phyloP scores from a whole-genome alignment of 1,284 basidiomycete species.

The Calocybe gambosa region DNA sequence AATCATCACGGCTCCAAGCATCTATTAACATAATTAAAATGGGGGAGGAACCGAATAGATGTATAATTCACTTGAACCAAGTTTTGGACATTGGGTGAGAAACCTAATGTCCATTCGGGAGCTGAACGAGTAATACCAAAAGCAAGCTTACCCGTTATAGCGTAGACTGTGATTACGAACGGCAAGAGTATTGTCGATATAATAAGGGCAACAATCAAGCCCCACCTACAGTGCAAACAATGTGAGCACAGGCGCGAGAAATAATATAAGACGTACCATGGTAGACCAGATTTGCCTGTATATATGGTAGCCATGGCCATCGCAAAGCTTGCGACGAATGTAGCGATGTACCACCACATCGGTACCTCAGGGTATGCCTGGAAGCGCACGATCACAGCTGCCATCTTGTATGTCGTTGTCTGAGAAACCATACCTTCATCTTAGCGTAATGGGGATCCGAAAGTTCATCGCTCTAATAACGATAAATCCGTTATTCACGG shows the following conservation, averaged over 20 bases:
- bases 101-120: conserved; percentile 16
- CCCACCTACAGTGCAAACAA: conserved; percentile 26
- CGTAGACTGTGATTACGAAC: conserved; percentile 50
- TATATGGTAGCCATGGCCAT: conserved; percentile 50
- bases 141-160: conserved; percentile 41
- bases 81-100: conserved; percentile 27
- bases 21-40: conserved; percentile 20
- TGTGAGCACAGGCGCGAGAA: not conserved
- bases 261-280: conserved; percentile 16
- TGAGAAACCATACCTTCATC: conserved; percentile 38
- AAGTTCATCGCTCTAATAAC: conserved; percentile 28
- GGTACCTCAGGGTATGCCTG: conserved; percentile 49
- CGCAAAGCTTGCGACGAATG: conserved; percentile 38
- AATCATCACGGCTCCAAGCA: conserved; percentile 32
- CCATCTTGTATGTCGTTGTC: not conserved
- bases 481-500: not conserved
- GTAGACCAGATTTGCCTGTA: conserved; percentile 42
- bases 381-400: conserved; percentile 1
- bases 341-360: conserved; percentile 53
- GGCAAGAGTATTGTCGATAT: conserved; percentile 46
- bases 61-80: conserved; percentile 27
- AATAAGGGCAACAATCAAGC: conserved; percentile 37
- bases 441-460: conserved; percentile 45
- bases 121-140: conserved; percentile 18
- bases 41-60: conserved; percentile 20